Percentiles rank a stretch among this genome's conserved stretches.
phyloP scores from a whole-genome alignment of 2,329 filamentous ascomycete genomes.

The Parastagonospora avenae region DNA sequence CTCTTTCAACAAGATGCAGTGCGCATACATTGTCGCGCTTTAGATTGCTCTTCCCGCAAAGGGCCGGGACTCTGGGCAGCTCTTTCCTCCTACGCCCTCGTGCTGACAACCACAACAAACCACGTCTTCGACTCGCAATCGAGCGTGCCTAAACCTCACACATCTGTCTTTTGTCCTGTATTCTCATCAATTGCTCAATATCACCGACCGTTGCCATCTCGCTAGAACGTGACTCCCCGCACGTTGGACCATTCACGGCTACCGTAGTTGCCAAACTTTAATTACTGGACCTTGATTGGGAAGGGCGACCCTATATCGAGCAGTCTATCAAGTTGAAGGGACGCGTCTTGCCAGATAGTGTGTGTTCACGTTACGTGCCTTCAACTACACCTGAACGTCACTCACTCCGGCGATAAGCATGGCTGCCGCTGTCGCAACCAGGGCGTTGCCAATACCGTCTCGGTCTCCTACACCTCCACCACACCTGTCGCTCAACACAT shows the following conservation, averaged over 20 bases:
- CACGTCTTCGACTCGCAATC: slow-evolving; percentile 17
- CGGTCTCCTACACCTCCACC: slow-evolving; percentile 55
- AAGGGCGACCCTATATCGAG: slow-evolving; percentile 11
- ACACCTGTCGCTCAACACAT: slow-evolving; percentile 63
- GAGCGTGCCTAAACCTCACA: slow-evolving; percentile 4
- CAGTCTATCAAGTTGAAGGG: slow-evolving; percentile 6
- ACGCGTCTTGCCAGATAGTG: slow-evolving; percentile 2
- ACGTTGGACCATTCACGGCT: no score
- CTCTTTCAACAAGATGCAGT: slow-evolving; percentile 23
- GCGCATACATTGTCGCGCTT: slow-evolving; percentile 29
- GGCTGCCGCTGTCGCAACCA: slow-evolving; percentile 49
- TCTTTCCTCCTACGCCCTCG: slow-evolving; percentile 21
- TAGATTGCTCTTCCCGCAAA: slow-evolving; percentile 22
- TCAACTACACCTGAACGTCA: slow-evolving; percentile 21
- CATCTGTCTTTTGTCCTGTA: slow-evolving; percentile 6
- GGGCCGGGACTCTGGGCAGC: slow-evolving; percentile 18
- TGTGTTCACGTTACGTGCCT: slow-evolving; percentile 33
- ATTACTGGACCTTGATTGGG: slow-evolving; percentile 5
- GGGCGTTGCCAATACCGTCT: slow-evolving; percentile 42
- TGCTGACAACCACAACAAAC: slow-evolving; percentile 16
- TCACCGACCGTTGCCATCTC: slow-evolving; percentile 17
- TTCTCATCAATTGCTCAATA: slow-evolving; percentile 23
- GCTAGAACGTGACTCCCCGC: background rate
- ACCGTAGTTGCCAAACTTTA: no score
- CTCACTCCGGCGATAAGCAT: slow-evolving; percentile 35